These are phyloP conservation scores for Straminergon stramineum DNA, from an alignment of 225 moss, liverwort and hornwort genomes.

Conservation along the genomic window DNA sequence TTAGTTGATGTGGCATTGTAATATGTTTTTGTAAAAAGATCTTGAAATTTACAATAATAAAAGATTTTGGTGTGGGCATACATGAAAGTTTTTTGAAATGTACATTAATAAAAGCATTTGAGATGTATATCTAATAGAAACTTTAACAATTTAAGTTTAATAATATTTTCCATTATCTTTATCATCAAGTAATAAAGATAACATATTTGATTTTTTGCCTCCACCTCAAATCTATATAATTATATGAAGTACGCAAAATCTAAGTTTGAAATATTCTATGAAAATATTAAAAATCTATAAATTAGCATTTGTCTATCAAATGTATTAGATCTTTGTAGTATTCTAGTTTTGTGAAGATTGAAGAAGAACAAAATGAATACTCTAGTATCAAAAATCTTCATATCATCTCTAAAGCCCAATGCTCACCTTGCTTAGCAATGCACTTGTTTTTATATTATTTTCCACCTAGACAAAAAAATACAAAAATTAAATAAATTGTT, in stretches of 20 bases:
- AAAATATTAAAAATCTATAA: not conserved
- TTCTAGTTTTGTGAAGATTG: not conserved
- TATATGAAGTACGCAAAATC: not conserved
- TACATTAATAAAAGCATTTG: not conserved
- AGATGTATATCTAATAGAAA: not conserved
- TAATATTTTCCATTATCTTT: not conserved
- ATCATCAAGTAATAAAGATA: not conserved
- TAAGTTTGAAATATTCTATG: not conserved
- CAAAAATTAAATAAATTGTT: not conserved
- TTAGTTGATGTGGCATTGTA: not conserved
- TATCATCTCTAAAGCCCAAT: not conserved
- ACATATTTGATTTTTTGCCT: not conserved
- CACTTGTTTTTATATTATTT: not conserved
- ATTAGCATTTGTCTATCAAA: not conserved
- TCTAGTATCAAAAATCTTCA: not conserved
- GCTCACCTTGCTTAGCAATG: accelerated
- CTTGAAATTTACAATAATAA: not conserved
- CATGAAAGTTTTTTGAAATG: not conserved
- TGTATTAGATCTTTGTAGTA: not conserved
- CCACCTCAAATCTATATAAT: not conserved
- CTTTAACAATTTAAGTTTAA: not conserved
- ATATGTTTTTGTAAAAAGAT: not conserved
- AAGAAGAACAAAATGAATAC: not conserved
- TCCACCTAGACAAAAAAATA: not conserved
- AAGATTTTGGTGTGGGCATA: not conserved